These are phyloP conservation scores for Cucurbita moschata DNA, from an alignment of 306 rosid genomes.

Conservation along the genomic window DNA sequence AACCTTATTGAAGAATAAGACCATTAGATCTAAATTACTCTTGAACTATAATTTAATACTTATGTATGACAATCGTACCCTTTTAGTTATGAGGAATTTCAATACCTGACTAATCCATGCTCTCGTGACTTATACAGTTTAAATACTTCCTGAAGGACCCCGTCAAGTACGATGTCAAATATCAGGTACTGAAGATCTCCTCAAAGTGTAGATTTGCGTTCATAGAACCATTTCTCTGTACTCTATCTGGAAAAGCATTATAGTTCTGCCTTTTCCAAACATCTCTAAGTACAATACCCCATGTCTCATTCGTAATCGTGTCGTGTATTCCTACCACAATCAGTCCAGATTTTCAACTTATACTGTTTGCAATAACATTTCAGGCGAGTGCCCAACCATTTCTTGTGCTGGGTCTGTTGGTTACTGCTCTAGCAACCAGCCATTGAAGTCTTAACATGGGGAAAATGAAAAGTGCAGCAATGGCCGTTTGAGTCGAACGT, in stretches of 20 bases:
- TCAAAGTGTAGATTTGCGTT: not conserved
- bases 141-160: conserved; percentile 54
- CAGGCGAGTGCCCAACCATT: conserved; percentile 64
- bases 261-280: not conserved
- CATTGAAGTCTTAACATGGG: conserved; percentile 14
- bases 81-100: not conserved
- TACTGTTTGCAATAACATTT: not conserved
- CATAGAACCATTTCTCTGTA: not conserved
- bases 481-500: not conserved
- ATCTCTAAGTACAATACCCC: not conserved
- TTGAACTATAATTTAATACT: not conserved
- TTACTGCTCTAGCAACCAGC: conserved; percentile 48
- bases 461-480: not conserved
- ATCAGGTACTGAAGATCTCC: conserved; percentile 24
- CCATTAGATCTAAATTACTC: too few relatives aligned
- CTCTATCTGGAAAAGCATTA: not conserved
- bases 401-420: conserved; percentile 43
- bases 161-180: conserved; percentile 46
- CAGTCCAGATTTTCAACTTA: not conserved
- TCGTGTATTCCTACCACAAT: not conserved
- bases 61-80: not conserved
- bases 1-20: too few relatives aligned
- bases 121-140: conserved; percentile 16
- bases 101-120: not conserved
- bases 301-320: not conserved